phyloP scores from a whole-genome alignment of 345 rosid species.

The Noccaea caerulescens region DNA sequence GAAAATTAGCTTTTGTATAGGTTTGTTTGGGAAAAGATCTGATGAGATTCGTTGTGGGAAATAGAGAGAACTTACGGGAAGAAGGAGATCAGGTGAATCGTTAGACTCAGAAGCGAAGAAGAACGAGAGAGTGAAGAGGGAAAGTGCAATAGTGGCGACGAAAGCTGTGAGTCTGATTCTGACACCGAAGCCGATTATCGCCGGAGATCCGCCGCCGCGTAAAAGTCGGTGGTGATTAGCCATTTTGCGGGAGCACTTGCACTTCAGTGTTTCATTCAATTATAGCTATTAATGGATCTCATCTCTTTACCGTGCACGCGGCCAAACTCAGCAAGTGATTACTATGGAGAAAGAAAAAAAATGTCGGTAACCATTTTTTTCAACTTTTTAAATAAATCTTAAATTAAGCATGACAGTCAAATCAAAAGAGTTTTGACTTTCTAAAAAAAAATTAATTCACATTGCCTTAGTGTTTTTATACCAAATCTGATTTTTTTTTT shows the following conservation, averaged over 20 bases:
- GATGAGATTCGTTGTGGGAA: not conserved
- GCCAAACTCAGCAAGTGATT: slow-evolving; percentile 24
- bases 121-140: slow-evolving; percentile 57
- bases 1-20: not conserved
- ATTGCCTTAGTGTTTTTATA: not conserved
- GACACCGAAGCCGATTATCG: slow-evolving; percentile 34
- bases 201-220: slow-evolving; percentile 48
- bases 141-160: slow-evolving; percentile 47
- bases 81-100: slow-evolving; percentile 49
- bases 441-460: not conserved
- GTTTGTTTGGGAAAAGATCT: slow-evolving; percentile 7
- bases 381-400: not conserved
- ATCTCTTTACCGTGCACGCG: slow-evolving; percentile 10
- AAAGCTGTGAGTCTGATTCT: slow-evolving; percentile 53
- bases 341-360: not conserved
- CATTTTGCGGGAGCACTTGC: slow-evolving; percentile 43
- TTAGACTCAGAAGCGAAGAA: slow-evolving; percentile 56
- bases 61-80: slow-evolving; percentile 51
- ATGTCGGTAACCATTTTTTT: slow-evolving; percentile 31
- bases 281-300: slow-evolving; percentile 27
- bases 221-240: slow-evolving; percentile 55
- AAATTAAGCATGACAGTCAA: not conserved
- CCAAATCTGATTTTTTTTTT: not conserved
- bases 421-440: not conserved
- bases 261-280: slow-evolving; percentile 5